These are phyloP conservation scores for Ustilago trichophora DNA, from an alignment of 1,284 basidiomycete genomes.

Conservation along the genomic window DNA sequence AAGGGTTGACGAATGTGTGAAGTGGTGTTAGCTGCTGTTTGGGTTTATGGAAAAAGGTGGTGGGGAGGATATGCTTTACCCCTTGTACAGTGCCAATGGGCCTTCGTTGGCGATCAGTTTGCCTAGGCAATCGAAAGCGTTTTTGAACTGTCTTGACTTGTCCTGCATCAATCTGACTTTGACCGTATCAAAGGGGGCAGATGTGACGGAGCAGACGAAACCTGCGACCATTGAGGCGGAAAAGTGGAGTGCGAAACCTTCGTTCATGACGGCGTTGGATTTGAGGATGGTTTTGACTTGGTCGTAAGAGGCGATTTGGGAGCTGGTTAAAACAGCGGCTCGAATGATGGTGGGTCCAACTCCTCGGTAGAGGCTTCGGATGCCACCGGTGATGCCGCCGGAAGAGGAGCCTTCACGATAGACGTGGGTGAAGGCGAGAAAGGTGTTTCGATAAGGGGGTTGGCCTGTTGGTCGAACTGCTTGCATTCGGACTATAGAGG, in stretches of 20 bases:
- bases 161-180: constrained; percentile 57
- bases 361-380: constrained; percentile 47
- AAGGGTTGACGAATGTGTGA: not conserved
- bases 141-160: constrained; percentile 32
- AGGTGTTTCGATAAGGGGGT: constrained; percentile 53
- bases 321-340: constrained; percentile 47
- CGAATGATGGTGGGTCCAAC: constrained; percentile 52
- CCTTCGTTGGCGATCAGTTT: constrained; percentile 51
- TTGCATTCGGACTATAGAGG: constrained; percentile 57
- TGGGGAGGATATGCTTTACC: too few species aligned
- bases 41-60: too few species aligned
- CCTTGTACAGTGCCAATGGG: constrained; percentile 53
- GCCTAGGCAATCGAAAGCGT: constrained; percentile 42
- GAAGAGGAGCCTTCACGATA: constrained; percentile 42
- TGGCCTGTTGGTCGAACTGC: constrained; percentile 36
- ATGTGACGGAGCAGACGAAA: constrained; percentile 42
- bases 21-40: too few species aligned
- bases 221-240: constrained; percentile 52
- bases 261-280: constrained; percentile 17
- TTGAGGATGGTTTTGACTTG: constrained; percentile 49
- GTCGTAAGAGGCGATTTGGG: constrained; percentile 55
- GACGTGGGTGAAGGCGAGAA: constrained; percentile 43
- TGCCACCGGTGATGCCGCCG: constrained; percentile 29
- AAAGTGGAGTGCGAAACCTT: constrained; percentile 50
- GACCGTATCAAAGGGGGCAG: constrained; percentile 52